phyloP scores from a whole-genome alignment of 164 flowering plant genomes.

The Euptelea pleiosperma region DNA sequence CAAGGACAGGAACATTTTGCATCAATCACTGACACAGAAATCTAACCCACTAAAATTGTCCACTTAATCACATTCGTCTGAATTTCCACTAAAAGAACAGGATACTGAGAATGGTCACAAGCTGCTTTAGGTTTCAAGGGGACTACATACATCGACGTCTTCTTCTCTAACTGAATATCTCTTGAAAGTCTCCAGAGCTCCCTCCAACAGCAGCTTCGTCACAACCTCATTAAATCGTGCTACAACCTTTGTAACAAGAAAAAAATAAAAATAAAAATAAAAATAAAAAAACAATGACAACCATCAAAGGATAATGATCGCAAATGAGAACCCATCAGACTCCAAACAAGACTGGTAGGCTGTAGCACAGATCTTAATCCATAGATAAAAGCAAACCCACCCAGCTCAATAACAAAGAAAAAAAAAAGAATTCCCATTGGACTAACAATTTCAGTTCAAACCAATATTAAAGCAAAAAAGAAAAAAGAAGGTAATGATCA shows the following conservation, averaged over 20 bases:
- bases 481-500: too few relatives aligned
- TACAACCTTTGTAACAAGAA: constrained; percentile 53
- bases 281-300: neutral
- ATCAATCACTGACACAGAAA: neutral
- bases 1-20: neutral
- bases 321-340: neutral
- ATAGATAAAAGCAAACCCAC: too few relatives aligned
- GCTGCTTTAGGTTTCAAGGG: neutral
- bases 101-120: too few relatives aligned
- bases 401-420: too few relatives aligned
- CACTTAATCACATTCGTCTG: neutral
- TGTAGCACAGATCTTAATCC: too few relatives aligned
- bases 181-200: constrained; percentile 84
- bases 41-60: neutral
- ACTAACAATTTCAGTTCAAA: too few relatives aligned
- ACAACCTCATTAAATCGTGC: constrained; percentile 92
- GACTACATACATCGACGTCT: constrained; percentile 66
- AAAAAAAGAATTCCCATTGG: too few relatives aligned
- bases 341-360: too few relatives aligned
- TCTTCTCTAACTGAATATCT: constrained; percentile 77
- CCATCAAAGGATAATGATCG: neutral
- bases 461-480: too few relatives aligned
- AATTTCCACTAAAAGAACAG: neutral
- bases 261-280: constrained; percentile 5
- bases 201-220: constrained; percentile 78